Evolutionary conservation across 805 yeast genomes (phyloP).

Genomic region (Teunomyces gatunensis): DNA sequence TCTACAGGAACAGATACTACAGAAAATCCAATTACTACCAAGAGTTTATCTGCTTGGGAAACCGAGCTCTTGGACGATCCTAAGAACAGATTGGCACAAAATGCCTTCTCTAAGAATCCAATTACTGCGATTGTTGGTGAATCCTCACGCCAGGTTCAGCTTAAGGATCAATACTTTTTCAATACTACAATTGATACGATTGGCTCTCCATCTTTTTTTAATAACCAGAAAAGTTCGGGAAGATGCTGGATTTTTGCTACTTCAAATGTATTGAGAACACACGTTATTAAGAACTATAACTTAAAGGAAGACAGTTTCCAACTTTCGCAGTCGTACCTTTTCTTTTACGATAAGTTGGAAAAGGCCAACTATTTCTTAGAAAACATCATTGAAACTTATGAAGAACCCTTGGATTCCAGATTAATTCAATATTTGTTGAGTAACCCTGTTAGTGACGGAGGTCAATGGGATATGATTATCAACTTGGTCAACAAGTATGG

Average conservation of each 20-base stretch:
- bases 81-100: constrained; percentile 52
- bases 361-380: constrained; percentile 79
- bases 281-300: constrained; percentile 59
- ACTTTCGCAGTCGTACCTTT: constrained; percentile 74
- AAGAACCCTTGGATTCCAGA: constrained; percentile 66
- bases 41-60: constrained; percentile 39
- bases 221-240: constrained; percentile 72
- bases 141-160: constrained; percentile 17
- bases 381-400: constrained; percentile 66
- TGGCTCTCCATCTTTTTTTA: constrained; percentile 34
- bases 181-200: constrained; percentile 34
- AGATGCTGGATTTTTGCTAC: constrained; percentile 91
- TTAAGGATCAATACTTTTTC: constrained; percentile 32
- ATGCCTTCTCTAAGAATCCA: constrained; percentile 50
- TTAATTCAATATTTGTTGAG: constrained; percentile 61
- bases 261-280: constrained; percentile 66
- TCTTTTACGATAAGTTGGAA: constrained; percentile 84
- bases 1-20: constrained; percentile 1
- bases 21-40: constrained; percentile 17
- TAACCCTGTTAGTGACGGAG: constrained; percentile 79
- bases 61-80: constrained; percentile 41
- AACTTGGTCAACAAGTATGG: constrained; percentile 81
- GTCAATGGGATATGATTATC: constrained; percentile 82
- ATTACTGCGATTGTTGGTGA: constrained; percentile 43
- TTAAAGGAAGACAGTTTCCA: constrained; percentile 55